Base-by-base conservation (phyloP, 495 filamentous ascomycete genomes). In the Aspergillus nanangensis region DNA sequence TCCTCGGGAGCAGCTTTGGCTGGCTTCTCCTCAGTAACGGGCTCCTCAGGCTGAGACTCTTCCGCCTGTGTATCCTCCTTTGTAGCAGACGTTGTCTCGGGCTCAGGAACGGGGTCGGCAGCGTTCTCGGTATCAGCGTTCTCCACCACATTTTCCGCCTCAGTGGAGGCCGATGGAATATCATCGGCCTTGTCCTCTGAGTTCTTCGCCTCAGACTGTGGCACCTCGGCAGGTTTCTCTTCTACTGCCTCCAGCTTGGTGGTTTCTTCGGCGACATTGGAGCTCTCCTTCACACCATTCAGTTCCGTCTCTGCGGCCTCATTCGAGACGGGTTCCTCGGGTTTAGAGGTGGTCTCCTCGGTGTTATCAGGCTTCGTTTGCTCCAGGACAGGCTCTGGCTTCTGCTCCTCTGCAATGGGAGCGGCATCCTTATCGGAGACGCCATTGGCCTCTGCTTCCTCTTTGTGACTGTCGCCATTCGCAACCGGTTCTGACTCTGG, bases 221-320 rank as follows among this genome's bases (percentile, higher is more conserved):
- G 25, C 14, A 21, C 10, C 43, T 41, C 38, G 0, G 23, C 29
- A 5, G 20, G 13, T 3, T 33, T 37, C 11, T 41, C 38, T 24
- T 35, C 31, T 25, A 39, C 23, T 9, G 44, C 7, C 18, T 48
- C 29, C 13, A 25, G 10, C 29, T 15, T 45, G 8, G 37, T 15
- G 21, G 32, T 22, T 5, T 37, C 21, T 31, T 45, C 38, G 13
- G 31, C 29, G 24, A 40, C 46, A 5, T 33, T 37, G 15, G 43
- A 25, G 11, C 20, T 41, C 32, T 29, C 29, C 38, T 45, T 39
- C 40, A 41, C 48, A 33, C 45, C 51, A 13, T 52, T 55, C n/a
- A 45, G 36, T 22, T 50, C 49, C 4, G 46, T 34, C 8, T 34
- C 40, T 8, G 39, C 24, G 18, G 13, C 33, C n/a, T 41, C 47